These are phyloP conservation scores for Polysphondylium violaceum DNA, from an alignment of 78 protist species.

Conservation along the genomic window DNA sequence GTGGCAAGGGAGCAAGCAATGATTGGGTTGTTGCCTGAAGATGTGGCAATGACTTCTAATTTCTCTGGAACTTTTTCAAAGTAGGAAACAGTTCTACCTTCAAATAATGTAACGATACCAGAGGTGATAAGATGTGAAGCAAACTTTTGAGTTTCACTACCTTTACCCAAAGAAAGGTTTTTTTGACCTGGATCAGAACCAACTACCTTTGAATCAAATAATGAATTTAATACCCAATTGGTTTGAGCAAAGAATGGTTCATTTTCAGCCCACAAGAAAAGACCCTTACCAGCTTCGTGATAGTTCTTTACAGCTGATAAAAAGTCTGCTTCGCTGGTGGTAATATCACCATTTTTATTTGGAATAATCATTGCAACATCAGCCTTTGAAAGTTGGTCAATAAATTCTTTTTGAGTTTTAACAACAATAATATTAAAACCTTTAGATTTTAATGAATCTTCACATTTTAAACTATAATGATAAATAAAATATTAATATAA, in stretches of 20 bases:
- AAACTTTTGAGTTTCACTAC: neutral
- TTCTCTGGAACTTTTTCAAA: neutral
- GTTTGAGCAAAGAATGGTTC: neutral
- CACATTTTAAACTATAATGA: neutral
- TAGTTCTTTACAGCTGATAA: neutral
- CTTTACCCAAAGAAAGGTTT: neutral
- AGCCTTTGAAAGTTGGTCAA: neutral
- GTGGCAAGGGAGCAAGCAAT: neutral
- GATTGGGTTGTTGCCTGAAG: neutral
- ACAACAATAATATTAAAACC: conserved; percentile 14
- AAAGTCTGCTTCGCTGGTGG: neutral
- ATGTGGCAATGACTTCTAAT: conserved; percentile 16
- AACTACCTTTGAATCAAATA: neutral
- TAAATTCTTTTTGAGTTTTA: conserved; percentile 9
- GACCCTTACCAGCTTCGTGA: conserved; percentile 56
- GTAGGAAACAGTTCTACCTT: conserved; percentile 5
- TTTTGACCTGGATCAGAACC: conserved; percentile 12
- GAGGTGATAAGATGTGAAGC: conserved; percentile 31
- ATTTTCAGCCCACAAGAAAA: conserved; percentile 24
- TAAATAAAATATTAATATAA: too few relatives aligned
- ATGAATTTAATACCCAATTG: neutral
- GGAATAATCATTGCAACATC: conserved; percentile 36
- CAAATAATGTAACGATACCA: conserved; percentile 29
- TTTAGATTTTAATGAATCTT: conserved; percentile 14
- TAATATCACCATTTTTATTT: neutral